Base-by-base conservation (phyloP, 352 stramenopile genomes). In the Phytophthora kernoviae region DNA sequence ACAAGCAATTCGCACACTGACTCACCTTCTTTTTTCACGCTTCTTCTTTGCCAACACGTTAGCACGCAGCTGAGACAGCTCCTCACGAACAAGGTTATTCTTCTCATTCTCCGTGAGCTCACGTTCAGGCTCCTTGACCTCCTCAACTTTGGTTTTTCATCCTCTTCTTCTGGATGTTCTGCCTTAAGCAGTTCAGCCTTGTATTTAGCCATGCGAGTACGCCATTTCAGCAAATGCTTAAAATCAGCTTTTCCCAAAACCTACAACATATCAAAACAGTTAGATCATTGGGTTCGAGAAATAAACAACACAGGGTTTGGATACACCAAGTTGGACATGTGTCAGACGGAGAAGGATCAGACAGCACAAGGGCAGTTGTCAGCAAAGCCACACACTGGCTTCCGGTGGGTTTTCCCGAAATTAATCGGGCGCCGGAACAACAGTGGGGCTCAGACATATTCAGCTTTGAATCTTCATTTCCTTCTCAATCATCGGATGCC, bases 211-310 rank as follows among this genome's bases (percentile, higher is more conserved):
- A 99, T 98, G 32, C 97, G 96, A 5, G 96, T 76, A 17, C 98
- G 87, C 98, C 98, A 99, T 50, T 96, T 98, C 10, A 99, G 73
- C 18, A 99, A 63, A 21, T 76, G 77, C 73, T 98, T 99, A 55
- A 99, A 99, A 59, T 99, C 98, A 6, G 76, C 70, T 50, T 99
- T 99, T 45, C 98, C 98, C 12, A 99, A 82, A 8, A 99, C 87
- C 87, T 96, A 68, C 22, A 46, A 0, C 0, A 64, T 0, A 62
- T 44, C 49, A 15, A 44, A 32, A 32, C 10, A 36, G 20, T 58
- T 0, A 58, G 27, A 51, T 14, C 33, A 48, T 26, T 2, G n/a
- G 4, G 26, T 10, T 27, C 14, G 1, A n/a, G 24, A 51, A 4
- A 15, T 9, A 26, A 40, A 6, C 24, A 30, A 44, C 18, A 8